phyloP scores from a whole-genome alignment of 441 rosid genomes.

The Gossypium aridum region DNA sequence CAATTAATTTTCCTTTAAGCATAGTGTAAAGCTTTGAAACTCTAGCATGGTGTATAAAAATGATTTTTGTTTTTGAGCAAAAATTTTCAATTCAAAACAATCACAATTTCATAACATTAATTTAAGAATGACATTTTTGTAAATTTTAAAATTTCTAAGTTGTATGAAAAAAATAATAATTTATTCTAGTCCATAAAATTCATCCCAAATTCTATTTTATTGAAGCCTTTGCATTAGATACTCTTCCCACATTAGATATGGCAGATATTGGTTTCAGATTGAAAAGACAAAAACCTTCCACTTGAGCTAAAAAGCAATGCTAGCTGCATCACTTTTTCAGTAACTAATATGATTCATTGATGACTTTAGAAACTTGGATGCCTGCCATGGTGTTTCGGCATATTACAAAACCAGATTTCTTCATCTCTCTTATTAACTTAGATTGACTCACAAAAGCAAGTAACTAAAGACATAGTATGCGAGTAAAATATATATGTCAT shows the following conservation, averaged over 20 bases:
- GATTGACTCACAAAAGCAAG: background rate
- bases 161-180: no score
- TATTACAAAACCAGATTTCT: background rate
- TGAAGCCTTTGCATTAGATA: background rate
- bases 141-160: no score
- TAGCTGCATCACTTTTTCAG: background rate
- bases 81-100: no score
- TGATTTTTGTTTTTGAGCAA: no score
- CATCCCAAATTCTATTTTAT: background rate
- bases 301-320: background rate
- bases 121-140: no score
- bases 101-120: no score
- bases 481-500: background rate
- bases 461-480: background rate
- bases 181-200: background rate
- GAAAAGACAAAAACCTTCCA: background rate
- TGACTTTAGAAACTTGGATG: background rate
- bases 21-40: no score
- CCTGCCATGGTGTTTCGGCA: background rate
- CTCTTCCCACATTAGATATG: background rate
- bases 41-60: no score
- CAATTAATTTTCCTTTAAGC: no score
- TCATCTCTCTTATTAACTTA: background rate
- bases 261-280: background rate
- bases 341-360: background rate